A percentile compares a stretch with the other conserved stretches of the same genome.
Conservation (phyloP, 257 asterid species). For the Solanum sejunctum region DNA sequence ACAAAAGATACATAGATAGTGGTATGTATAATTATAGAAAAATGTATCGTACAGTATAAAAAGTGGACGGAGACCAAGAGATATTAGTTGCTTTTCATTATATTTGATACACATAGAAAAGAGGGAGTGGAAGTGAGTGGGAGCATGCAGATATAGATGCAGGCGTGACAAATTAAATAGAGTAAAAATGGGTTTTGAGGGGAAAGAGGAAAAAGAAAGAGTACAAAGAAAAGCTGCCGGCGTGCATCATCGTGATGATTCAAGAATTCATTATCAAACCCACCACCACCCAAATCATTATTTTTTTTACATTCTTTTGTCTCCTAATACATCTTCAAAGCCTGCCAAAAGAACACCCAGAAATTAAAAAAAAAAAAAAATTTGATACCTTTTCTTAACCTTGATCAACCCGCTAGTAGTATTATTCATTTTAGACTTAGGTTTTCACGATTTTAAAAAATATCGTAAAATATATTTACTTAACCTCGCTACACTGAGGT, state of each 20-base stretch:
- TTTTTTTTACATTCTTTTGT: slow-evolving; percentile 30
- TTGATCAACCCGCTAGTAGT: too few relatives aligned
- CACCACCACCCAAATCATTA: slow-evolving; percentile 16
- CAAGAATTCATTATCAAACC: slow-evolving; percentile 26
- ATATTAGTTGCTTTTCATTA: background rate
- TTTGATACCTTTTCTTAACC: background rate
- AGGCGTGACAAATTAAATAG: slow-evolving; percentile 40
- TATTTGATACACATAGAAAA: background rate
- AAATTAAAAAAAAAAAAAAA: background rate
- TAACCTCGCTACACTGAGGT: too few relatives aligned
- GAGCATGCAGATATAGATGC: slow-evolving; percentile 15
- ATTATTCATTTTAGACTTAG: too few relatives aligned
- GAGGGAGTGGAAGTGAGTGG: slow-evolving; percentile 9
- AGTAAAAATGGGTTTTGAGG: slow-evolving; percentile 2
- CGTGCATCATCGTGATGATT: slow-evolving; percentile 33
- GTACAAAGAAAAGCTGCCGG: slow-evolving; percentile 60
- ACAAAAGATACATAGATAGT: slow-evolving; percentile 25
- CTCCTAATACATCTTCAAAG: slow-evolving; percentile 54
- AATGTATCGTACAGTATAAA: background rate
- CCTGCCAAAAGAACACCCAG: slow-evolving; percentile 14
- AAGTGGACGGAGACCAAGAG: slow-evolving; percentile 1
- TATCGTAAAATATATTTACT: too few relatives aligned
- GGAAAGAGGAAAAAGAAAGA: slow-evolving; percentile 5
- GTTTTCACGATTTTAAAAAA: too few relatives aligned
- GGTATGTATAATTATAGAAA: background rate